A percentile compares a stretch with the other conserved stretches of the same genome.
Conservation (phyloP, 2,329 filamentous ascomycete genomes). For the Canariomyces notabilis region DNA sequence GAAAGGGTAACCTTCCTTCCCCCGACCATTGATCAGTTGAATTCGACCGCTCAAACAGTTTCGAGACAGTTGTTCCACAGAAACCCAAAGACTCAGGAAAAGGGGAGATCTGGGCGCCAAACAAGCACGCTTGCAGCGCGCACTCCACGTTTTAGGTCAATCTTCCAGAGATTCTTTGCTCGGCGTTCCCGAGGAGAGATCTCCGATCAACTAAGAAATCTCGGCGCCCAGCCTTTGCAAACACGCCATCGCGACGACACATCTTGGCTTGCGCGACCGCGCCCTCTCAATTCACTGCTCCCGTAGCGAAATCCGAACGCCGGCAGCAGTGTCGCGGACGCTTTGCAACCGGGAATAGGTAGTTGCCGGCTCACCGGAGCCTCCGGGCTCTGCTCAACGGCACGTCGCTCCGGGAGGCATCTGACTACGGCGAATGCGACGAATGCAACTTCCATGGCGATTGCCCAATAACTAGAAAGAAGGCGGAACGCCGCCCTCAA, state of each 20-base stretch:
- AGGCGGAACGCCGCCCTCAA: constrained; percentile 27
- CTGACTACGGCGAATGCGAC: constrained; percentile 10
- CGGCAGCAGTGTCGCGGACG: no score
- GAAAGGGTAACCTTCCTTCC: constrained; percentile 3
- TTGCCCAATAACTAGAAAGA: constrained; percentile 21
- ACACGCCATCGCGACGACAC: constrained; percentile 25
- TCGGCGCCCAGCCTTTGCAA: constrained; percentile 37
- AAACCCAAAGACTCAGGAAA: constrained; percentile 4
- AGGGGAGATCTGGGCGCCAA: constrained; percentile 1
- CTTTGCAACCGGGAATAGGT: background rate
- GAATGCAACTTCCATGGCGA: constrained; percentile 25
- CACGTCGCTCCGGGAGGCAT: background rate
- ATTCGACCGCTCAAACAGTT: constrained; percentile 27
- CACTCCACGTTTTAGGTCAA: constrained; percentile 2
- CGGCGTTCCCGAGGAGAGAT: constrained; percentile 2
- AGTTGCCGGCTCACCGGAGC: background rate
- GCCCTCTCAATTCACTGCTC: background rate
- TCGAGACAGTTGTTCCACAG: constrained; percentile 23
- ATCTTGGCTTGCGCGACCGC: constrained; percentile 6
- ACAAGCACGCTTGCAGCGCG: constrained; percentile 3
- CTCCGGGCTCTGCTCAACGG: background rate
- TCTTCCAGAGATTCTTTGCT: constrained; percentile 9
- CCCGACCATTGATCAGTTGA: constrained; percentile 14
- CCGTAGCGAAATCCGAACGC: no score
- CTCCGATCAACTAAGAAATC: constrained; percentile 29